Conservation (phyloP, 306 rosid genomes). For the Vigna unguiculata region DNA sequence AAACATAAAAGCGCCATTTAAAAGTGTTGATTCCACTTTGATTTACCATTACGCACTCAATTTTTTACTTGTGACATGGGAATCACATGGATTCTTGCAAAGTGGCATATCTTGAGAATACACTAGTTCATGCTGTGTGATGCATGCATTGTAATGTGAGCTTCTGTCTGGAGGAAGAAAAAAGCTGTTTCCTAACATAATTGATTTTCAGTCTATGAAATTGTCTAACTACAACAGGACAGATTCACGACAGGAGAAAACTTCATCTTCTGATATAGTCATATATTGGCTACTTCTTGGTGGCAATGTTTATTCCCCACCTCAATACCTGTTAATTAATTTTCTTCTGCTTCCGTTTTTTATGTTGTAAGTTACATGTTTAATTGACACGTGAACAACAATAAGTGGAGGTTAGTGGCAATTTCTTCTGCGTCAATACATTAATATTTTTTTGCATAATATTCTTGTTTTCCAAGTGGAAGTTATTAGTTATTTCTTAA, state of each 20-base stretch:
- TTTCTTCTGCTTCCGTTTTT: slow-evolving; percentile 25
- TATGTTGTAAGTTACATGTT: slow-evolving; percentile 30
- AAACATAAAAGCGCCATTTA: neutral
- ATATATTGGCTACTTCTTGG: slow-evolving; percentile 1
- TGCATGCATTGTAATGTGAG: slow-evolving; percentile 27
- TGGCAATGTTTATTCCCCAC: slow-evolving; percentile 41
- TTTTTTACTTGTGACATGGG: neutral
- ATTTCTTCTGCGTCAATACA: neutral
- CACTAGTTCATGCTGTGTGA: neutral
- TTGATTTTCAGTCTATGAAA: slow-evolving; percentile 31
- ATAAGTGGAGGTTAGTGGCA: neutral
- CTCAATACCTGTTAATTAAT: slow-evolving; percentile 30
- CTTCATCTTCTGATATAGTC: slow-evolving; percentile 11
- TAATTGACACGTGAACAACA: slow-evolving; percentile 39
- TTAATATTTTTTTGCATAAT: slow-evolving; percentile 8
- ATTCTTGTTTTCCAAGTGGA: slow-evolving; percentile 15
- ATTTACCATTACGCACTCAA: too few relatives aligned
- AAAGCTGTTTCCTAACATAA: slow-evolving; percentile 16
- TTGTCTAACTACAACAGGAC: slow-evolving; percentile 34
- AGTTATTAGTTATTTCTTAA: slow-evolving; percentile 14
- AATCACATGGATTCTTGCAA: slow-evolving; percentile 21
- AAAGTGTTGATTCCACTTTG: too few relatives aligned
- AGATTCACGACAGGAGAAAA: slow-evolving; percentile 22
- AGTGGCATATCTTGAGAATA: slow-evolving; percentile 42
- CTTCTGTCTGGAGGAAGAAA: slow-evolving; percentile 27